Evolutionary conservation across 805 yeast genomes (phyloP).

Genomic region (Lipomyces chichibuensis): DNA sequence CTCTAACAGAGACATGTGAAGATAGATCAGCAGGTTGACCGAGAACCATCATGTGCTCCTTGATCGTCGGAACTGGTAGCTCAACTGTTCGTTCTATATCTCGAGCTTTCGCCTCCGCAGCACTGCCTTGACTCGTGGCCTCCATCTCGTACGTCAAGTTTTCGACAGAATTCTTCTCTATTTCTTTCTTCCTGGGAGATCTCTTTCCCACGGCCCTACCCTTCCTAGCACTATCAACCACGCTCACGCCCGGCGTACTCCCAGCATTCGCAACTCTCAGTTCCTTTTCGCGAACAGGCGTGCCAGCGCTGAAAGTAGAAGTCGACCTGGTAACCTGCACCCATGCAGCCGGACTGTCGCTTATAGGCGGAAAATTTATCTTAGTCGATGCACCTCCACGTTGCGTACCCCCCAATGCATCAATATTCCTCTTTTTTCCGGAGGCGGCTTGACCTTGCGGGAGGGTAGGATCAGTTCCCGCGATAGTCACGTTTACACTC

Average conservation of each 20-base stretch:
- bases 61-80: neutral
- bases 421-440: neutral
- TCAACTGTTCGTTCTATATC: neutral
- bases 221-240: neutral
- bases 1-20: neutral
- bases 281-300: neutral
- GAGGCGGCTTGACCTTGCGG: neutral
- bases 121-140: neutral
- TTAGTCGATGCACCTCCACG: neutral
- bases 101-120: neutral
- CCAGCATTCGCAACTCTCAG: neutral
- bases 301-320: neutral
- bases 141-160: neutral
- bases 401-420: neutral
- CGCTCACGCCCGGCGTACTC: neutral
- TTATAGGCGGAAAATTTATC: neutral
- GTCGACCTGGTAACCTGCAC: conserved; percentile 1
- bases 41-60: neutral
- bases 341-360: neutral
- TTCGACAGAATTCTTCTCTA: neutral
- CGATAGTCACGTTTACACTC: conserved; percentile 27
- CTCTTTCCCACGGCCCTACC: neutral
- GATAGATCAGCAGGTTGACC: neutral
- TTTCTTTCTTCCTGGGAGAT: neutral
- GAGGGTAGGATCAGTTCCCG: conserved; percentile 1